phyloP scores from a whole-genome alignment of 345 rosid species.

The Camelina sativa region DNA sequence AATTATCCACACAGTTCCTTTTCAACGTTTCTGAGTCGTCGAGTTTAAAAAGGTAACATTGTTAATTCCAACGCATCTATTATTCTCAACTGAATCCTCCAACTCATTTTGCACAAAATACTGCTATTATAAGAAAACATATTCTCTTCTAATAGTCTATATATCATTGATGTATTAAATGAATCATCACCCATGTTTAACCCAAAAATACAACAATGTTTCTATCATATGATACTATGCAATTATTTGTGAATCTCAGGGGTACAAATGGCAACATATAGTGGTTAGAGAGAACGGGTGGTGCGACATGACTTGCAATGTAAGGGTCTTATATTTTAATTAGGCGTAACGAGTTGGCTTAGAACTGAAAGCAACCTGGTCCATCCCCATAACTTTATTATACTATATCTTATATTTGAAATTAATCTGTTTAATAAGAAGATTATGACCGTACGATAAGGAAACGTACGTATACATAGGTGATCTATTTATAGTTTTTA shows the following conservation, averaged over 20 bases:
- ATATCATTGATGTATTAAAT: no score
- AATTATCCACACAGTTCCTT: no score
- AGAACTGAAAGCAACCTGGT: slow-evolving; percentile 37
- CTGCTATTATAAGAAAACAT: no score
- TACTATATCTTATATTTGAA: slow-evolving; percentile 12
- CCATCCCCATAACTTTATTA: slow-evolving; percentile 34
- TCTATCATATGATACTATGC: not conserved
- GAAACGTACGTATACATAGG: not conserved
- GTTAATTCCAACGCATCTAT: no score
- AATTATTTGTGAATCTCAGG: not conserved
- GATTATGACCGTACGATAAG: not conserved
- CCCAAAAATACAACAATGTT: no score
- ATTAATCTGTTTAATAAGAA: not conserved
- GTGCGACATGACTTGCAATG: slow-evolving; percentile 59
- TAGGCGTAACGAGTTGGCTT: slow-evolving; percentile 55
- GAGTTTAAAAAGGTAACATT: no score
- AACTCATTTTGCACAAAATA: no score
- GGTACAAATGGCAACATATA: slow-evolving; percentile 21
- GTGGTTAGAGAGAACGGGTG: slow-evolving; percentile 27
- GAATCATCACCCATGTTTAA: not conserved
- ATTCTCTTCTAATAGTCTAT: no score
- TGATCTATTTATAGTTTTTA: not conserved
- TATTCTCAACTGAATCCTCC: no score
- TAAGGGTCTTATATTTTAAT: slow-evolving; percentile 56
- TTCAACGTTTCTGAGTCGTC: no score